Percentiles rank a stretch among this genome's conserved stretches.
Evolutionary conservation across 2,329 filamentous ascomycete species (phyloP).

Genomic region (Aspergillus unguis): DNA sequence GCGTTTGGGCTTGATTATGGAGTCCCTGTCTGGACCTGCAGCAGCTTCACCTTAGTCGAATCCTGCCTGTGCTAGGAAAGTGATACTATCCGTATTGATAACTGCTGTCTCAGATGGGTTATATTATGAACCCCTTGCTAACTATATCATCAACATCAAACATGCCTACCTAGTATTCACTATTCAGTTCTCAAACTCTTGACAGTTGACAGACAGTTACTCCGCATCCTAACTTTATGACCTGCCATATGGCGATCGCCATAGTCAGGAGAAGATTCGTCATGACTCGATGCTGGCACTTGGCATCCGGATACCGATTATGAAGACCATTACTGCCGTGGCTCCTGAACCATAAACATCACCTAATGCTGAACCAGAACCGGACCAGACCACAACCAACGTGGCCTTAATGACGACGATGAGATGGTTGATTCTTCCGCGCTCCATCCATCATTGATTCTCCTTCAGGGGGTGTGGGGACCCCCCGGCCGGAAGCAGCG

Average conservation of each 20-base stretch:
- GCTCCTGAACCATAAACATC: background rate
- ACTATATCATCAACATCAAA: no score
- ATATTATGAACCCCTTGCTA: background rate
- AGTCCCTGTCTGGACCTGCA: constrained; percentile 21
- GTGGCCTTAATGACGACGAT: background rate
- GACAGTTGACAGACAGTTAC: background rate
- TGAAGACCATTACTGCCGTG: no score
- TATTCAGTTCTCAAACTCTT: background rate
- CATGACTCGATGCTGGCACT: background rate
- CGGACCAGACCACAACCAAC: background rate
- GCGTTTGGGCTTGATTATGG: constrained; percentile 11
- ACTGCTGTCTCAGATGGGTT: constrained; percentile 4
- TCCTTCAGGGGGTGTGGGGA: constrained; percentile 21
- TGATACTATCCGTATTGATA: background rate
- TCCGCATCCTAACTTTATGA: background rate
- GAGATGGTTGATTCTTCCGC: constrained; percentile 7
- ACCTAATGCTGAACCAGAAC: background rate
- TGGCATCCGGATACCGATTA: background rate
- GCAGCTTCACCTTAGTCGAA: constrained; percentile 18
- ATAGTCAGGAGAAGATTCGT: constrained; percentile 6
- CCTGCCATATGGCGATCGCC: background rate
- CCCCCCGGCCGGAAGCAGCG: constrained; percentile 15
- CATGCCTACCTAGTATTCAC: no score
- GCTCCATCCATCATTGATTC: constrained; percentile 11
- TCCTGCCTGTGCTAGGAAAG: background rate